A percentile compares a stretch with the other conserved stretches of the same genome.
phyloP scores from a whole-genome alignment of 768 basidiomycete genomes.

The Agaricus subrufescens region DNA sequence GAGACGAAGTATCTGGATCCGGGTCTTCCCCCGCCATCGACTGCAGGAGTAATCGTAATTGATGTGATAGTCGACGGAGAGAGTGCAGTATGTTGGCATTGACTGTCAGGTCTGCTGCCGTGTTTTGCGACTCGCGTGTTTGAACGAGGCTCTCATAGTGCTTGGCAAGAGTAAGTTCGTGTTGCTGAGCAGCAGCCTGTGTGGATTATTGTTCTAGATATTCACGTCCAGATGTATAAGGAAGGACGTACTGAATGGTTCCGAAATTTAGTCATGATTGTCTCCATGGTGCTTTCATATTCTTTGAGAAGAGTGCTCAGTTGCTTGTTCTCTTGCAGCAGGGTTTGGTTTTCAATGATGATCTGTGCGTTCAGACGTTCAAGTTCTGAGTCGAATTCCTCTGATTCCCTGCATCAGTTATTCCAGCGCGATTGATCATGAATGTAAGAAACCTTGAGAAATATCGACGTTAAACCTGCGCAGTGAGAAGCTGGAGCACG shows the following conservation, averaged over 20 bases:
- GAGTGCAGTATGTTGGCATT: conserved; percentile 60
- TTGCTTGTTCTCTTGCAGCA: conserved; percentile 95
- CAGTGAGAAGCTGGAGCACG: conserved; percentile 70
- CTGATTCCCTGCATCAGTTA: conserved; percentile 49
- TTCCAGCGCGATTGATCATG: conserved; percentile 16
- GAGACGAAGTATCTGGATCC: conserved; percentile 27
- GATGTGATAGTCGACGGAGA: conserved; percentile 66
- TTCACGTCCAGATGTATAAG: background rate
- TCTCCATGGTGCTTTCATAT: conserved; percentile 92
- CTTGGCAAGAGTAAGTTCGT: conserved; percentile 79
- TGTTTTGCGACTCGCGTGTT: conserved; percentile 52
- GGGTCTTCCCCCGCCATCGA: conserved; percentile 62
- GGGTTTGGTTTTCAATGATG: conserved; percentile 88
- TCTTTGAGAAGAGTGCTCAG: conserved; percentile 85
- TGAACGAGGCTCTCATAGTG: conserved; percentile 86
- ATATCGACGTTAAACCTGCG: conserved; percentile 87
- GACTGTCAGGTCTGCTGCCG: conserved; percentile 51
- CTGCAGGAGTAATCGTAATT: conserved; percentile 68
- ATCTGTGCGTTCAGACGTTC: conserved; percentile 87
- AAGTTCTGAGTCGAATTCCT: conserved; percentile 87
- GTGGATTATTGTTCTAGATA: conserved; percentile 1
- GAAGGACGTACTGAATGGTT: conserved; percentile 71
- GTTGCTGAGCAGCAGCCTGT: conserved; percentile 88
- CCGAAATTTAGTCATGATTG: conserved; percentile 94
- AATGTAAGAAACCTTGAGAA: conserved; percentile 55